These are phyloP conservation scores for Codiaeum variegatum DNA, from an alignment of 441 rosid species.

Conservation along the genomic window DNA sequence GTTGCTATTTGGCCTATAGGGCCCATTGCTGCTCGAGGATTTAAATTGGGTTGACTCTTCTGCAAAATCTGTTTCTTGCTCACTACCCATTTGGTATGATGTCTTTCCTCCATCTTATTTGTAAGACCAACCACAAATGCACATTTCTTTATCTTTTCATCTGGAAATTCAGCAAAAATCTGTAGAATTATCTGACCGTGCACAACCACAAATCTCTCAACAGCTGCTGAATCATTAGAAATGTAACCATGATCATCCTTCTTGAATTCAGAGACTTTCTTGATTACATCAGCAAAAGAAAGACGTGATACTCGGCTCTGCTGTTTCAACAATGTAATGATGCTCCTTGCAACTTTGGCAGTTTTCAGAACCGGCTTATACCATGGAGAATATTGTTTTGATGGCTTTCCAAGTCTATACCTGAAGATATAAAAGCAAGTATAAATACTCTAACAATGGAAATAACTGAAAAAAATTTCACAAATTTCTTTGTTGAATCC, in stretches of 20 bases:
- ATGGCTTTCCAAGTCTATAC: conserved; percentile 84
- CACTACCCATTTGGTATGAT: conserved; percentile 68
- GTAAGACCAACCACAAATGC: conserved; percentile 58
- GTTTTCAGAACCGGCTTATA: conserved; percentile 60
- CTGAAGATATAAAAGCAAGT: conserved; percentile 31
- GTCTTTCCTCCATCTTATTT: conserved; percentile 64
- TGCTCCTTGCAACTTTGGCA: conserved; percentile 54
- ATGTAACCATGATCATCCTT: conserved; percentile 47
- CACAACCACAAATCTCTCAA: conserved; percentile 67
- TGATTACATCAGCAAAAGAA: conserved; percentile 55
- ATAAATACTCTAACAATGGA: neutral
- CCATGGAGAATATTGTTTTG: conserved; percentile 80
- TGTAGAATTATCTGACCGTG: conserved; percentile 81
- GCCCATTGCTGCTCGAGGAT: conserved; percentile 64
- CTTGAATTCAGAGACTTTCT: conserved; percentile 45
- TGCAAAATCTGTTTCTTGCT: conserved; percentile 51
- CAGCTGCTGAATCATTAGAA: conserved; percentile 48
- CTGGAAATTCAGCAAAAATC: conserved; percentile 58
- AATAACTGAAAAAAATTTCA: neutral
- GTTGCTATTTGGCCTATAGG: conserved; percentile 43
- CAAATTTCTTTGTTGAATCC: neutral
- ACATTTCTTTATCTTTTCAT: conserved; percentile 43
- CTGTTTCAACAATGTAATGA: conserved; percentile 52
- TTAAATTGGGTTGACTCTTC: conserved; percentile 44
- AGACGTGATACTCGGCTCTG: conserved; percentile 55